A percentile compares a stretch with the other conserved stretches of the same genome.
These are phyloP conservation scores for Alternaria solani DNA, from an alignment of 2,329 filamentous ascomycete species.

Conservation along the genomic window DNA sequence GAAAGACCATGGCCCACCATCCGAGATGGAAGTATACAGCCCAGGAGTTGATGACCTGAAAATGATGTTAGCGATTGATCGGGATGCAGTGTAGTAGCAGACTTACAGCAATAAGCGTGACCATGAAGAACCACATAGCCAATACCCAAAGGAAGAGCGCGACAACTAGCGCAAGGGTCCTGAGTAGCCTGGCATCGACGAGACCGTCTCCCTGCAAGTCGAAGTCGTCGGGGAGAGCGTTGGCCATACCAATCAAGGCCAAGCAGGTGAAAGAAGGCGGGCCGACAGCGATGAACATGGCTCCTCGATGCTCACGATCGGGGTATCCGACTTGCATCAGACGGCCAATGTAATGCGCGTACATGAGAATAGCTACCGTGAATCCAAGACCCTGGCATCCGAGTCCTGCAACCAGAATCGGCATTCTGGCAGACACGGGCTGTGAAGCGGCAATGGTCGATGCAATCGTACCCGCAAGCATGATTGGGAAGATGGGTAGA, in stretches of 20 bases:
- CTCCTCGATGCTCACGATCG: constrained; percentile 69
- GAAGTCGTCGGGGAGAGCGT: constrained; percentile 59
- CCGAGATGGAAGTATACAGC: constrained; percentile 65
- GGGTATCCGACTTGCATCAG: constrained; percentile 74
- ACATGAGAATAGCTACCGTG: constrained; percentile 75
- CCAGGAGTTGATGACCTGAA: constrained; percentile 42
- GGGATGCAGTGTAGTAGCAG: neutral
- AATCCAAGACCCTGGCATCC: constrained; percentile 76
- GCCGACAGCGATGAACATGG: constrained; percentile 79
- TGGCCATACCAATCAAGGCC: constrained; percentile 73
- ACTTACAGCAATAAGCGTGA: constrained; percentile 52
- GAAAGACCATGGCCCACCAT: constrained; percentile 68
- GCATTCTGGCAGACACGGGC: constrained; percentile 63
- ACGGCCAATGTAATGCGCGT: constrained; percentile 74
- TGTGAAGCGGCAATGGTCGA: constrained; percentile 70
- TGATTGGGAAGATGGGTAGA: constrained; percentile 76
- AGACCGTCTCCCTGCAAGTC: constrained; percentile 57
- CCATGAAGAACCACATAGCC: constrained; percentile 63
- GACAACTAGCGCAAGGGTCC: constrained; percentile 57
- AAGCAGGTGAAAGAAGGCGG: constrained; percentile 76
- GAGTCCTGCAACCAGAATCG: constrained; percentile 71
- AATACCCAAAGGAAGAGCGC: constrained; percentile 72
- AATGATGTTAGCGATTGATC: constrained; percentile 42
- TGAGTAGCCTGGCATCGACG: constrained; percentile 55
- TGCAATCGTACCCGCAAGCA: constrained; percentile 76